phyloP scores from a whole-genome alignment of 2,329 filamentous ascomycete genomes.

The Calonectria ilicicola region DNA sequence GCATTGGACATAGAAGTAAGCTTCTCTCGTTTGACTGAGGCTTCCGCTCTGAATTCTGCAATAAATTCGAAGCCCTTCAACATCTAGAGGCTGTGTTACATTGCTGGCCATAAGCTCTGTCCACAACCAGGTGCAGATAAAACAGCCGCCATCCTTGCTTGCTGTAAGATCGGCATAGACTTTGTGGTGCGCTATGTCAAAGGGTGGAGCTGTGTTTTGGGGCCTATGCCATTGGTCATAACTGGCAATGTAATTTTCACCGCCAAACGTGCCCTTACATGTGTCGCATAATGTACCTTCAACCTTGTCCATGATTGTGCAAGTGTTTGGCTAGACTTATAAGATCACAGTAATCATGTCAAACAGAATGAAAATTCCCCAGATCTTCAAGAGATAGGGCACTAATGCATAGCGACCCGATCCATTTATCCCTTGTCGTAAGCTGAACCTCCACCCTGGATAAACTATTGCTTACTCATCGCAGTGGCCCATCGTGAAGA shows the following conservation, averaged over 20 bases:
- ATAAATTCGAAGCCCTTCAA: background rate
- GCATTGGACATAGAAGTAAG: background rate
- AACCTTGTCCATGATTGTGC: background rate
- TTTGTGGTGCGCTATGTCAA: background rate
- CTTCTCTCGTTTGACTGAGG: background rate
- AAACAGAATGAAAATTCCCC: too few relatives aligned
- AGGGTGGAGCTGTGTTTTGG: background rate
- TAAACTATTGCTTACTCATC: background rate
- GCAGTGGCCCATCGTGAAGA: background rate
- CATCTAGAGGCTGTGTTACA: background rate
- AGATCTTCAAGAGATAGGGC: background rate
- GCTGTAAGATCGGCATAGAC: background rate
- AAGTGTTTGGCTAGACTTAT: background rate
- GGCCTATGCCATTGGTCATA: background rate
- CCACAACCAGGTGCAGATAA: background rate
- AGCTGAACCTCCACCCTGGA: background rate
- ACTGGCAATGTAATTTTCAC: background rate
- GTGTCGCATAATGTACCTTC: background rate
- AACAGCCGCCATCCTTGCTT: background rate
- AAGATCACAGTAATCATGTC: too few relatives aligned
- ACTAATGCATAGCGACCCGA: background rate
- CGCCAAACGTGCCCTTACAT: background rate
- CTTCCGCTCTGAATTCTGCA: background rate
- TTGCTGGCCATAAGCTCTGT: background rate
- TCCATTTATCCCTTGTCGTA: background rate